A percentile compares a stretch with the other conserved stretches of the same genome.
Conservation (phyloP, 345 rosid genomes). For the Hibiscus mutabilis region DNA sequence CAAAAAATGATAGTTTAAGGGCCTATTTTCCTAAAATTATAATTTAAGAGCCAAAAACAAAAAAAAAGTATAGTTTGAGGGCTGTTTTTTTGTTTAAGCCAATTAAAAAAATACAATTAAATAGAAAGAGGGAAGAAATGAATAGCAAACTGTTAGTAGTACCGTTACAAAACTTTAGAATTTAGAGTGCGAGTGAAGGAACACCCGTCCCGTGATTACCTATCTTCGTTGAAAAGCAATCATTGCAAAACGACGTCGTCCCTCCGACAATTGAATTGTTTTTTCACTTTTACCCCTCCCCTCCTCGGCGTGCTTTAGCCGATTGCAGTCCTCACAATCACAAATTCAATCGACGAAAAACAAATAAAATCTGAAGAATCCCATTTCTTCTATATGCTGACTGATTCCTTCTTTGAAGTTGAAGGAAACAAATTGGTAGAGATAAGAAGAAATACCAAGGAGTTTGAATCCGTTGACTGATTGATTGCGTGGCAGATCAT, state of each 20-base stretch:
- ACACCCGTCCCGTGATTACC: slow-evolving; percentile 5
- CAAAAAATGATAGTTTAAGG: too few species aligned
- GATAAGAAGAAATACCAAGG: neutral
- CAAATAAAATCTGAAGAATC: neutral
- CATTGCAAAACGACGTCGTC: neutral
- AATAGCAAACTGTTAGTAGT: too few species aligned
- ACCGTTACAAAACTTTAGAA: too few species aligned
- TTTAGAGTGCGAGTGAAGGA: too few species aligned
- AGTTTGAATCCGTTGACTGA: slow-evolving; percentile 7
- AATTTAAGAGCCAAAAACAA: too few species aligned
- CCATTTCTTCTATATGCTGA: neutral
- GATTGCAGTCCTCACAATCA: neutral
- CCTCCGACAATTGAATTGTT: neutral
- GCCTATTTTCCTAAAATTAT: too few species aligned
- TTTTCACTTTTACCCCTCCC: neutral
- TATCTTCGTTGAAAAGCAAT: neutral
- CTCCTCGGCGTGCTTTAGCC: slow-evolving; percentile 9
- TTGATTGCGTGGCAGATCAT: slow-evolving; percentile 4
- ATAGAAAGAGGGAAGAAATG: too few species aligned
- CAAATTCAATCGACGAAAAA: neutral
- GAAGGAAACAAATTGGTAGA: neutral
- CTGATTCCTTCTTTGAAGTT: neutral
- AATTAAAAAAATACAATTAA: too few species aligned
- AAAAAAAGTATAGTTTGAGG: too few species aligned
- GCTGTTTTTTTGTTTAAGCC: too few species aligned